phyloP scores from a whole-genome alignment of 1,139 yeast species.

The Magnusiomyces paraingens region DNA sequence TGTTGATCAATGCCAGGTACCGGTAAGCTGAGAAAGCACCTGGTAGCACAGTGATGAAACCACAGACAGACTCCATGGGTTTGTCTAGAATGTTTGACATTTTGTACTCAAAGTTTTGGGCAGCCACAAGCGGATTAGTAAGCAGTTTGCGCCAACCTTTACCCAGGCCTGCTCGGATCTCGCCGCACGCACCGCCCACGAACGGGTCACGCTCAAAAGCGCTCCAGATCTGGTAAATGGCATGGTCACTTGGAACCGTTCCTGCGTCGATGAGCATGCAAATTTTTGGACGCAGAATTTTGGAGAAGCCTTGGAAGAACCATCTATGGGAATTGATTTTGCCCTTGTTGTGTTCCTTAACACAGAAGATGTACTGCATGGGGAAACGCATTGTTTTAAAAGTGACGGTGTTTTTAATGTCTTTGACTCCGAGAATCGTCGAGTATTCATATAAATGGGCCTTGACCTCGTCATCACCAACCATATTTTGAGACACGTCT shows the following conservation, averaged over 20 bases:
- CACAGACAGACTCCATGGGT: constrained; percentile 78
- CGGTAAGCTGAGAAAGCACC: constrained; percentile 87
- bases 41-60: constrained; percentile 74
- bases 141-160: constrained; percentile 43
- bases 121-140: constrained; percentile 70
- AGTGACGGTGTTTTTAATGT: constrained; percentile 50
- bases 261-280: constrained; percentile 75
- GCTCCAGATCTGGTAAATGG: constrained; percentile 73
- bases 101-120: constrained; percentile 80
- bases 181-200: constrained; percentile 90
- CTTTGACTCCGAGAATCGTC: constrained; percentile 65
- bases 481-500: constrained; percentile 72
- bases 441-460: constrained; percentile 79
- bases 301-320: constrained; percentile 78
- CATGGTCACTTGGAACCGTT: constrained; percentile 64
- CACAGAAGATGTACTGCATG: constrained; percentile 66
- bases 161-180: constrained; percentile 66
- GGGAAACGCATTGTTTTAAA: constrained; percentile 56
- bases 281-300: constrained; percentile 61
- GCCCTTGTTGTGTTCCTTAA: constrained; percentile 67
- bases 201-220: constrained; percentile 57
- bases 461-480: constrained; percentile 60
- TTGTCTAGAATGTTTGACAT: constrained; percentile 77
- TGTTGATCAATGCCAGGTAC: constrained; percentile 45
- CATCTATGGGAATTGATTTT: constrained; percentile 81